phyloP scores from a whole-genome alignment of 2,329 filamentous ascomycete genomes.

The Neobulgaria alba region DNA sequence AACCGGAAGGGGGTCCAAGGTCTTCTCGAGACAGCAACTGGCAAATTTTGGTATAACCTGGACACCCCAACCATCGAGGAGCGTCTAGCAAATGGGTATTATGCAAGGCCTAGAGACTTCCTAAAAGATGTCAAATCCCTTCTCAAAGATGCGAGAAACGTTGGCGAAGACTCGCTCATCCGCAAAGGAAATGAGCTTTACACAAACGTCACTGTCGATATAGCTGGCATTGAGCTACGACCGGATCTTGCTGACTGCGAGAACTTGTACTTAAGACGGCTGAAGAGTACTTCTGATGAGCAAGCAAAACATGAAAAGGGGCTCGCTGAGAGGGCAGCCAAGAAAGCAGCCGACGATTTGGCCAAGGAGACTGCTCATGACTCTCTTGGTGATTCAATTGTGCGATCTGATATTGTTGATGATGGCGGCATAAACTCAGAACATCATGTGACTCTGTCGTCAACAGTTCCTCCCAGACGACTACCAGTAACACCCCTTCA shows the following conservation, averaged over 20 bases:
- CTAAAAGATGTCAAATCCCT: slow-evolving; percentile 77
- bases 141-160: slow-evolving; percentile 73
- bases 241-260: slow-evolving; percentile 70
- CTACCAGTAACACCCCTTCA: slow-evolving; percentile 32
- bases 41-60: slow-evolving; percentile 91
- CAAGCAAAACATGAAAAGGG: no score
- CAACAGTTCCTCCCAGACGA: slow-evolving; percentile 47
- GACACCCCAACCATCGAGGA: slow-evolving; percentile 92
- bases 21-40: slow-evolving; percentile 63
- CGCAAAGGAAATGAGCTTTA: slow-evolving; percentile 87
- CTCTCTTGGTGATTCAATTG: slow-evolving; percentile 21
- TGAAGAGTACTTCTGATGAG: slow-evolving; percentile 57
- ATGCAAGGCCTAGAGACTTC: slow-evolving; percentile 85
- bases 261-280: slow-evolving; percentile 65
- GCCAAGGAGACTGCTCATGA: slow-evolving; percentile 1
- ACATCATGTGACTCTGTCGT: slow-evolving; percentile 44
- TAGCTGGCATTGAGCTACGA: slow-evolving; percentile 64
- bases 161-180: slow-evolving; percentile 73
- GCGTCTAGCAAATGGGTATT: slow-evolving; percentile 93
- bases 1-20: slow-evolving; percentile 74
- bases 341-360: slow-evolving; percentile 29
- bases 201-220: slow-evolving; percentile 90
- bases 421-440: slow-evolving; percentile 28
- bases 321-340: slow-evolving; percentile 51
- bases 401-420: slow-evolving; percentile 40